These are phyloP conservation scores for Tricholoma bakamatsutake DNA, from an alignment of 768 basidiomycete species.

Conservation along the genomic window DNA sequence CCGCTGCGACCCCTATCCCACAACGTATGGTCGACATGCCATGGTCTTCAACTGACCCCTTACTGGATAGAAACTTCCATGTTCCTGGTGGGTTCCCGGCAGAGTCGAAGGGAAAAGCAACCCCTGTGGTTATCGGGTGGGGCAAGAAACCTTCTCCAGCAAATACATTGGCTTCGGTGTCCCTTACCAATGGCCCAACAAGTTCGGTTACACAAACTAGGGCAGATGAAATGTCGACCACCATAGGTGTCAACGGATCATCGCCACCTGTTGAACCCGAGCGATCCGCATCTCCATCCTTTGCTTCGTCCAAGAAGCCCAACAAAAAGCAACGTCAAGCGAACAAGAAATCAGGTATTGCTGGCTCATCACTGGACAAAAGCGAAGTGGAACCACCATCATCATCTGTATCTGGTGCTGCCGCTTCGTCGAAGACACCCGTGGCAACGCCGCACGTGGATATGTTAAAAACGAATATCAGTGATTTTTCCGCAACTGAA, in stretches of 20 bases:
- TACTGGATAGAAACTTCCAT: neutral
- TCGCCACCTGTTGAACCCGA: neutral
- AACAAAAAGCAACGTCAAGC: slow-evolving; percentile 27
- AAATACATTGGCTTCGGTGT: neutral
- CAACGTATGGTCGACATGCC: neutral
- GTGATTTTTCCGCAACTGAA: neutral
- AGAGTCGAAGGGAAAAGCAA: neutral
- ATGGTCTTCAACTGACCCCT: slow-evolving; percentile 2
- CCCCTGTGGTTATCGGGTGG: slow-evolving; percentile 16
- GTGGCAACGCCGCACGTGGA: neutral
- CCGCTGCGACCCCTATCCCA: slow-evolving; percentile 1
- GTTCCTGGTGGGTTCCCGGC: slow-evolving; percentile 4
- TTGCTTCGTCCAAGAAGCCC: slow-evolving; percentile 21
- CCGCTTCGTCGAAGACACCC: neutral
- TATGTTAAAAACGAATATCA: neutral
- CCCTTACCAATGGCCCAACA: neutral
- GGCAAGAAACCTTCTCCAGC: slow-evolving; percentile 9
- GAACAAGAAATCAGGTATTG: slow-evolving; percentile 14
- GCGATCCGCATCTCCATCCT: slow-evolving; percentile 1
- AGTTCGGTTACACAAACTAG: neutral
- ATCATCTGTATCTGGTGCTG: slow-evolving; percentile 9
- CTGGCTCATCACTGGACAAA: slow-evolving; percentile 4
- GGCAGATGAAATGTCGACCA: neutral
- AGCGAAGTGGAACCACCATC: slow-evolving; percentile 12
- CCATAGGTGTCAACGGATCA: slow-evolving; percentile 3